phyloP scores from a whole-genome alignment of 805 yeast species.

The Zygotorulaspora florentina region DNA sequence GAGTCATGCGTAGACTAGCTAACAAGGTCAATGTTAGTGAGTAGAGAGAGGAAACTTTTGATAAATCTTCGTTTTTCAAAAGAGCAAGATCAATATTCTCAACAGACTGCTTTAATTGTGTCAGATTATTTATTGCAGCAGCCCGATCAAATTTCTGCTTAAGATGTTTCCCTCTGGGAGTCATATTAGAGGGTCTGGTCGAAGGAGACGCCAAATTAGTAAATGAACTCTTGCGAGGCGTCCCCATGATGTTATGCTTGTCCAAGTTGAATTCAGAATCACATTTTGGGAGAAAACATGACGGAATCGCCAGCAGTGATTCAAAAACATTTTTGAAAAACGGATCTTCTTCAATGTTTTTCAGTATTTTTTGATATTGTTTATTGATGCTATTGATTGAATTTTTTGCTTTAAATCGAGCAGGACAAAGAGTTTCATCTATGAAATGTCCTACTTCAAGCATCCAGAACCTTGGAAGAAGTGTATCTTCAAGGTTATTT shows the following conservation, averaged over 20 bases:
- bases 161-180: constrained; percentile 25
- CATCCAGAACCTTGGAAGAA: constrained; percentile 23
- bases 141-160: constrained; percentile 27
- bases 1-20: constrained; percentile 15
- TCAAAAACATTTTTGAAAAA: constrained; percentile 47
- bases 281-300: constrained; percentile 21
- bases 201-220: constrained; percentile 14
- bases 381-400: constrained; percentile 32
- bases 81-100: constrained; percentile 15
- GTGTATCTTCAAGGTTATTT: constrained; percentile 9
- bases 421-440: constrained; percentile 9
- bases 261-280: background rate
- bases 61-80: constrained; percentile 18
- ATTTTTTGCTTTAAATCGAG: constrained; percentile 24
- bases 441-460: constrained; percentile 20
- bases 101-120: constrained; percentile 12
- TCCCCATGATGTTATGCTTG: background rate
- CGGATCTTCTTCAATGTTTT: constrained; percentile 42
- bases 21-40: constrained; percentile 21
- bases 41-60: constrained; percentile 20
- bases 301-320: constrained; percentile 47
- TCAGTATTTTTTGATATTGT: constrained; percentile 32
- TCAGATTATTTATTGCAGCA: constrained; percentile 22
- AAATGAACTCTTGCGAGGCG: constrained; percentile 1
- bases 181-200: constrained; percentile 33